Evolutionary conservation across 1,284 basidiomycete genomes (phyloP).

Genomic region (Papiliotrema fonsecae): DNA sequence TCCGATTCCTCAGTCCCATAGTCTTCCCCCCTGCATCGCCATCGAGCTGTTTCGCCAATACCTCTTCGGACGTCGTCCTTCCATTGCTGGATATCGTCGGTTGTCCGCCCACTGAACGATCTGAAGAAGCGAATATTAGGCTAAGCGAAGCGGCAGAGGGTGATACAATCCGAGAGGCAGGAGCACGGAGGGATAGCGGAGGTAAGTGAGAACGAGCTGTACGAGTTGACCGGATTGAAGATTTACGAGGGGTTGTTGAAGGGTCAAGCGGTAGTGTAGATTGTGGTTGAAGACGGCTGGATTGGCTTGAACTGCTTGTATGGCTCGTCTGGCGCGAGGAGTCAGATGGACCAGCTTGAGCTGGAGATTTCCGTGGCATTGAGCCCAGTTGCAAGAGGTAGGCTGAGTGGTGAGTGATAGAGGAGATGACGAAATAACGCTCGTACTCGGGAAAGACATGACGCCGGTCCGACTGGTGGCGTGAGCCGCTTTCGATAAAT

Average conservation of each 20-base stretch:
- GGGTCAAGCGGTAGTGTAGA: not conserved
- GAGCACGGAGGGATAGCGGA: slow-evolving; percentile 1
- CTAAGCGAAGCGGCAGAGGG: slow-evolving; percentile 1
- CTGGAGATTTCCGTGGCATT: too few relatives aligned
- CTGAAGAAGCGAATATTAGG: not conserved
- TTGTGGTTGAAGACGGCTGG: not conserved
- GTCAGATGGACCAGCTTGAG: too few relatives aligned
- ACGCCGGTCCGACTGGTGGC: too few relatives aligned
- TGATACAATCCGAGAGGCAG: not conserved
- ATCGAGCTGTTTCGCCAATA: slow-evolving; percentile 37
- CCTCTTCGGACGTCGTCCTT: slow-evolving; percentile 26
- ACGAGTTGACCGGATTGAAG: not conserved
- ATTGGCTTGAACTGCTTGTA: not conserved
- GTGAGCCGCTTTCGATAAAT: too few relatives aligned
- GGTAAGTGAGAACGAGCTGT: not conserved
- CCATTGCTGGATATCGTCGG: too few relatives aligned
- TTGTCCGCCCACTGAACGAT: not conserved
- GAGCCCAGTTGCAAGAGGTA: too few relatives aligned
- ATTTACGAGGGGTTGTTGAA: not conserved
- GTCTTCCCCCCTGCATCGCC: slow-evolving; percentile 34
- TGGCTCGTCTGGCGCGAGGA: too few relatives aligned
- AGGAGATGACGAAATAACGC: too few relatives aligned
- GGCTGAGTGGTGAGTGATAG: too few relatives aligned
- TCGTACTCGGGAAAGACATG: too few relatives aligned
- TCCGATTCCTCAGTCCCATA: slow-evolving; percentile 38